Evolutionary conservation across 2,329 filamentous ascomycete genomes (phyloP), one percentile per base, ranked within the genome.

Genomic region (Clarireedia paspali): DNA sequence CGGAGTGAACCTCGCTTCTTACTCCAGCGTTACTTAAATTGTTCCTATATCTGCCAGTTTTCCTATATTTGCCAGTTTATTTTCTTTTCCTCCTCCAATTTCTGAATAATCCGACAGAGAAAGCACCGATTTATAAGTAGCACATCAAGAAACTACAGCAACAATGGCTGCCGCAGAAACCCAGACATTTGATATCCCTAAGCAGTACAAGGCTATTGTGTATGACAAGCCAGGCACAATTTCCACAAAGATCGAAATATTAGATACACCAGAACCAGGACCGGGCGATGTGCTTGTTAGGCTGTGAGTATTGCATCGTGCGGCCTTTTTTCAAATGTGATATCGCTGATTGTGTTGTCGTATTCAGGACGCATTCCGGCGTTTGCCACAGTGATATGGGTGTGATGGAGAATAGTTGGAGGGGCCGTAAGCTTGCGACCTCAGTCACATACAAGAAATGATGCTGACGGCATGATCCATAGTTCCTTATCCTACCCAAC

Each of bases 221-320:
- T 87, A 85, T 65, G 83, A 87, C 70, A 77, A 83, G 64, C 84
- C 84, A 0, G 84, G 84, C 49, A 77, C 74, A 3, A 76, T 87
- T 58, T 85, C 82, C 2, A 85, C 82, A 6, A 84, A 85, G 68
- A 71, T 87, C 47, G 78, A 80, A 57, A 80, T 81, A 57, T 69
- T 86, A 48, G 82, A 86, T 61, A 83, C 81, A 40, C 84, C 84
- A 2, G 81, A 85, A 67, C 84, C 84, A 3, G 81, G 81, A 1
- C 67, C 77, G 0, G 83, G 83, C 56, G 77, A 87, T 65, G 81
- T 86, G 4, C 69, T 86, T 53, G 75, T 86, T 60, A 82, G 83
- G 60, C 67, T 85, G 79, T 82, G 70, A 59, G 73, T 63, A 7
- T 23, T 9, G 15, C 10, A 17, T 26, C 9, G 30, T 40, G 46